Percentiles rank a stretch among this genome's conserved stretches.
These are phyloP conservation scores for Penicillium antarcticum DNA, from an alignment of 495 filamentous ascomycete species.

Conservation along the genomic window DNA sequence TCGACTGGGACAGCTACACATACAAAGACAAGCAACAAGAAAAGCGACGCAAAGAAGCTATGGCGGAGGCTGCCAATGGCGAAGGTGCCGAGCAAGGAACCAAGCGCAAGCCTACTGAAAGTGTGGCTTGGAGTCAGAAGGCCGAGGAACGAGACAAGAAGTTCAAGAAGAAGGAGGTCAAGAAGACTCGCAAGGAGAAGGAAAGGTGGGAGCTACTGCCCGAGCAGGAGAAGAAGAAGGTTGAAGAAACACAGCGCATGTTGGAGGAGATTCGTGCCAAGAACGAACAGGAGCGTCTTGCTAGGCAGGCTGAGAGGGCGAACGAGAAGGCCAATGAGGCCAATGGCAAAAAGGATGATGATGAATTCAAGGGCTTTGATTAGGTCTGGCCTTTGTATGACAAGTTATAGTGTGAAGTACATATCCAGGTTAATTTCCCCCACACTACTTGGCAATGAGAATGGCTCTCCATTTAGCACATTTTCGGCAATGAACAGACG, in stretches of 20 bases:
- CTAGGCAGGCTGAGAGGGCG: constrained; percentile 18
- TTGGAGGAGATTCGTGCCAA: constrained; percentile 65
- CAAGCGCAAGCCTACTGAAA: constrained; percentile 46
- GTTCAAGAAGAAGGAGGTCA: constrained; percentile 68
- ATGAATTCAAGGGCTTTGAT: constrained; percentile 45
- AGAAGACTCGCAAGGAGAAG: constrained; percentile 66
- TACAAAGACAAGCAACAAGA: constrained; percentile 82
- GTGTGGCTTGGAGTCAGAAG: constrained; percentile 81
- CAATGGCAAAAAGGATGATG: constrained; percentile 8
- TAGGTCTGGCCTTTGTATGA: constrained; percentile 10
- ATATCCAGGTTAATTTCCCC: too few species aligned
- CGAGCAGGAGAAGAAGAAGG: constrained; percentile 66
- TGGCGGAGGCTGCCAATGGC: constrained; percentile 40
- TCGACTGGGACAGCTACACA: constrained; percentile 59
- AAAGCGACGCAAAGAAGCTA: constrained; percentile 57
- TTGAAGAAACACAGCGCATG: constrained; percentile 68
- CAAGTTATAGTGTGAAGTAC: too few species aligned
- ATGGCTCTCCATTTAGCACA: too few species aligned
- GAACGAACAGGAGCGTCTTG: constrained; percentile 40
- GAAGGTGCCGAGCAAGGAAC: constrained; percentile 25
- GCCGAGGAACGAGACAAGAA: constrained; percentile 64
- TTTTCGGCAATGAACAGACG: too few species aligned
- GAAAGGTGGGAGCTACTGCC: constrained; percentile 67
- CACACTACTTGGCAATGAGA: too few species aligned
- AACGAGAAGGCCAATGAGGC: neutral